Evolutionary conservation across 2,329 filamentous ascomycete genomes (phyloP).

Genomic region (Fusarium sp.): DNA sequence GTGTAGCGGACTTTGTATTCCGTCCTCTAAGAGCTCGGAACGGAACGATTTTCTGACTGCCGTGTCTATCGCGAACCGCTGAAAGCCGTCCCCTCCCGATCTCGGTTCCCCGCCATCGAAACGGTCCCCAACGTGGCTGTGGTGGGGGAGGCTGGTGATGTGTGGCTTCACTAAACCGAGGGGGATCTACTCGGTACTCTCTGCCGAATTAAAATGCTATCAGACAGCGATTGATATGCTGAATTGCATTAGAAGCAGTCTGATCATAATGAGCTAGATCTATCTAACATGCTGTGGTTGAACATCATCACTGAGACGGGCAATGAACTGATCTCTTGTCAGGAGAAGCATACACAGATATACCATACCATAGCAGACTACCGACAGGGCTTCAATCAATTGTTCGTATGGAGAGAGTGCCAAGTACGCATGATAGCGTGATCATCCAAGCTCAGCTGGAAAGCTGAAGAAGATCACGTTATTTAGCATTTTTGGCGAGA

Average conservation of each 20-base stretch:
- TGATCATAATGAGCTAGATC: not conserved
- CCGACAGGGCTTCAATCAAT: not conserved
- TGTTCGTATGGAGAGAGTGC: not conserved
- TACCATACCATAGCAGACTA: not conserved
- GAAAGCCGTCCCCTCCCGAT: constrained; percentile 44
- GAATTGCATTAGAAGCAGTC: not conserved
- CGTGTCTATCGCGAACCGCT: constrained; percentile 27
- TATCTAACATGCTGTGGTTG: not conserved
- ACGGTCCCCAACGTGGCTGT: constrained; percentile 31
- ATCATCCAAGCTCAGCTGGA: constrained; percentile 10
- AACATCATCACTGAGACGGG: not conserved
- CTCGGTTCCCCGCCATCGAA: constrained; percentile 35
- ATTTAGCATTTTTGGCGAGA: constrained; percentile 36
- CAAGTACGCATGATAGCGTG: constrained; percentile 6
- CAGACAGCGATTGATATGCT: too few species aligned
- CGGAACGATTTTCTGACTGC: constrained; percentile 16
- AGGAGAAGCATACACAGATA: not conserved
- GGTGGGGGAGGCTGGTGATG: constrained; percentile 43
- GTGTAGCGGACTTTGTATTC: constrained; percentile 26
- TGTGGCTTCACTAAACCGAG: constrained; percentile 22
- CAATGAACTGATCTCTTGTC: not conserved
- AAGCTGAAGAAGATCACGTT: constrained; percentile 30
- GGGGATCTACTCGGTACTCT: too few species aligned
- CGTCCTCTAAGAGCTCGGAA: constrained; percentile 33
- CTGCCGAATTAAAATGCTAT: too few species aligned